phyloP scores from a whole-genome alignment of 306 rosid species.

The Hippophae gyantsensis region DNA sequence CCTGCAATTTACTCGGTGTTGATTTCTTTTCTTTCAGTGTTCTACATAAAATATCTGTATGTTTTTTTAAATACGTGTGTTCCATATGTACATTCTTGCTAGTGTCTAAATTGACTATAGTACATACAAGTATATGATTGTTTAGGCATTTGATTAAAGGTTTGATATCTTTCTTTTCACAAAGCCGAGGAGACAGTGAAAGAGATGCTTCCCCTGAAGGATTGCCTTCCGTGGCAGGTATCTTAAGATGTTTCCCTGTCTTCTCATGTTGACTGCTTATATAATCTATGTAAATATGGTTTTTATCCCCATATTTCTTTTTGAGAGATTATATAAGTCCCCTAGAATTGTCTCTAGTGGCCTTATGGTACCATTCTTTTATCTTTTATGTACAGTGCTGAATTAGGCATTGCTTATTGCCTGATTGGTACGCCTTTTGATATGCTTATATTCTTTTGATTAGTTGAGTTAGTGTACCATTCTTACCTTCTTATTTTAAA shows the following conservation, averaged over 20 bases:
- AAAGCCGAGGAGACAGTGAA: conserved; percentile 58
- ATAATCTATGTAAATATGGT: neutral
- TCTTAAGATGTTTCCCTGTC: conserved; percentile 17
- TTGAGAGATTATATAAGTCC: neutral
- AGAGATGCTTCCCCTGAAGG: conserved; percentile 36
- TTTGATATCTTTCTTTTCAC: conserved; percentile 27
- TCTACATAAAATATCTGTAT: too few relatives aligned
- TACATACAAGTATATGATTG: neutral
- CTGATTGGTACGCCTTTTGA: too few relatives aligned
- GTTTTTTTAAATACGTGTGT: too few relatives aligned
- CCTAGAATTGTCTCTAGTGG: neutral
- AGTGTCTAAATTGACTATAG: neutral
- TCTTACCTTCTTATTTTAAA: too few relatives aligned
- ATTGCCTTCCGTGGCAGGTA: conserved; percentile 67
- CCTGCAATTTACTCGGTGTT: too few relatives aligned
- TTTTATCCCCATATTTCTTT: neutral
- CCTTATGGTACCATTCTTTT: too few relatives aligned
- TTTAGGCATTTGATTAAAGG: conserved; percentile 12
- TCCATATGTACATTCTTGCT: conserved; percentile 10
- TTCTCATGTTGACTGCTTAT: conserved; percentile 7
- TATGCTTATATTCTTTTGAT: too few relatives aligned
- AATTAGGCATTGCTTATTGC: too few relatives aligned
- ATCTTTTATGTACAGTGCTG: too few relatives aligned
- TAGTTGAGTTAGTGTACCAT: too few relatives aligned
- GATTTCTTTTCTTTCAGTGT: too few relatives aligned